Evolutionary conservation across 2,329 filamentous ascomycete species (phyloP), one percentile per base, ranked within the genome.

Genomic region (Pseudogymnoascus sp.): DNA sequence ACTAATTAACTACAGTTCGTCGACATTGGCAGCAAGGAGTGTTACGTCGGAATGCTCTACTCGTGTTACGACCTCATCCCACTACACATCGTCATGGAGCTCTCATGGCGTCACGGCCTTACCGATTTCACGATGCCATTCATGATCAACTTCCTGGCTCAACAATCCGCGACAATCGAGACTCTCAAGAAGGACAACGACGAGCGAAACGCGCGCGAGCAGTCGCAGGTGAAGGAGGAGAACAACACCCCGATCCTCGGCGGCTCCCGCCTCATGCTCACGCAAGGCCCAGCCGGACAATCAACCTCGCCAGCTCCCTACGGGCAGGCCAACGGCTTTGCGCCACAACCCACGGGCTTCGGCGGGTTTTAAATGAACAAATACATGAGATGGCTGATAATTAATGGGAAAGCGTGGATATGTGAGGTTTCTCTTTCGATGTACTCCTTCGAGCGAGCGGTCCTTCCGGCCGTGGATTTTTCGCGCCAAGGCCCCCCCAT

Each of bases 41-140:
- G 94, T 83, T 99, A 96, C 74, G 94, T 97, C n/a, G 95, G 92
- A 73, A 99, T 99, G 92, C 84, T 99, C 58, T 99, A 99, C 74
- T 89, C 95, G 60, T 99, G 94, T 82, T 96, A 99, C 77, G 94
- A 97, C 64, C 88, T 99, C 65, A 92, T 99, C 69, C 91, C 91
- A 16, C 89, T 95, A 3, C 92, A 97, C 72, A 82, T 95, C 60
- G 89, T 99, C 64, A 85, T 99, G 76, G 94, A 99, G 79, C 84
- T 99, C 63, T 97, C 94, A 64, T 99, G 94, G 94, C 93, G 94
- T 70, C 83, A 96, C 74, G 91, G 92, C 64, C 88, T 99, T 39
- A 86, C 88, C 71, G 94, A 99, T 79, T 99, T 96, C 79, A 96
- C 92, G 58, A 99, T 99, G 95, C 94, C 94, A 16, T 99, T 96